phyloP scores from a whole-genome alignment of 805 yeast genomes.

The Ogataea chonburiensis region DNA sequence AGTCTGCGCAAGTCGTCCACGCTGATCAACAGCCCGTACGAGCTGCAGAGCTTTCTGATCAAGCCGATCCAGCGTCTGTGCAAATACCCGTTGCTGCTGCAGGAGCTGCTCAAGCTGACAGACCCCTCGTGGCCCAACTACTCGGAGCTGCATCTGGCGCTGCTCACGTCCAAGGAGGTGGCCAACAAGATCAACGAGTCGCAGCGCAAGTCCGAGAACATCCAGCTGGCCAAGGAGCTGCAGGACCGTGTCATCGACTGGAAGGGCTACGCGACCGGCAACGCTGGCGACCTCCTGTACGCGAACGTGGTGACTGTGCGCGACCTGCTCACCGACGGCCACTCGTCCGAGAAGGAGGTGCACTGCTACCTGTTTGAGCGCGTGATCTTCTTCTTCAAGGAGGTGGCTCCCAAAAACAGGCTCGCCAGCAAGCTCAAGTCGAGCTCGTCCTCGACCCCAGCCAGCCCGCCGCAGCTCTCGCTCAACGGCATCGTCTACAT shows the following conservation, averaged over 20 bases:
- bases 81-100: constrained; percentile 83
- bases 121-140: constrained; percentile 51
- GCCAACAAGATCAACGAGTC: constrained; percentile 90
- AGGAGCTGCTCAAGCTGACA: constrained; percentile 68
- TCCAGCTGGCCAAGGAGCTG: constrained; percentile 64
- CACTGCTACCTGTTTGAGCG: constrained; percentile 83
- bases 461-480: constrained; percentile 21
- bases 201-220: constrained; percentile 87
- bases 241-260: constrained; percentile 80
- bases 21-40: constrained; percentile 80
- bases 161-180: constrained; percentile 74
- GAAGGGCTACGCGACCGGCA: constrained; percentile 80
- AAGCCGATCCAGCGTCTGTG: constrained; percentile 97
- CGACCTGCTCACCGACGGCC: constrained; percentile 50
- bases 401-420: constrained; percentile 49
- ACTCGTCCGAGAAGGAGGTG: constrained; percentile 78
- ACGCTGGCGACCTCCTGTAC: constrained; percentile 81
- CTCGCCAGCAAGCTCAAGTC: constrained; percentile 49
- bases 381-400: constrained; percentile 63
- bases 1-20: constrained; percentile 53
- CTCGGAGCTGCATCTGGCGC: constrained; percentile 69
- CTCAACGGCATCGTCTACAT: constrained; percentile 34
- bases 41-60: constrained; percentile 81
- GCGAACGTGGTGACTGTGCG: constrained; percentile 69
- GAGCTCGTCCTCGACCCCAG: constrained; percentile 37